These are phyloP conservation scores for Centrapalus pauciflorus DNA, from an alignment of 129 eudicot genomes.

Conservation along the genomic window DNA sequence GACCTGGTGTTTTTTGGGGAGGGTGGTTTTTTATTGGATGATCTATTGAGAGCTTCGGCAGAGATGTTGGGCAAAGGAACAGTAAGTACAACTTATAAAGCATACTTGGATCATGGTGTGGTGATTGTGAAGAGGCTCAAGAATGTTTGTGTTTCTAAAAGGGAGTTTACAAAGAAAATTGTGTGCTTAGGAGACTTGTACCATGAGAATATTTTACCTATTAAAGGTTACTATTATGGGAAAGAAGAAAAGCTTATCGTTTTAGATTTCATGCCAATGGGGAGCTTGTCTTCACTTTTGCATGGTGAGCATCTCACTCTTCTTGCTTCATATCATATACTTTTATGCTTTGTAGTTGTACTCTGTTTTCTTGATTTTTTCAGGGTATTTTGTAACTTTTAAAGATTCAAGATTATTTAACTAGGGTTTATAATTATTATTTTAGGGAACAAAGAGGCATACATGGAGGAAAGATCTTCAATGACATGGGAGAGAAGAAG, in stretches of 20 bases:
- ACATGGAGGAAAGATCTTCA: conserved; percentile 17
- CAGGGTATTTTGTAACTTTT: neutral
- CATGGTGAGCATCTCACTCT: conserved; percentile 42
- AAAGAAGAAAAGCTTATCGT: conserved; percentile 68
- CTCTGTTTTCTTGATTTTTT: neutral
- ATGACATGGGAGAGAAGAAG: conserved; percentile 46
- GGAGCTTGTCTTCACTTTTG: conserved; percentile 51
- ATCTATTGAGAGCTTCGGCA: conserved; percentile 57
- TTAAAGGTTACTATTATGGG: conserved; percentile 50
- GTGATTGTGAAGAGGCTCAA: conserved; percentile 67
- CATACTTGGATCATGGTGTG: conserved; percentile 37
- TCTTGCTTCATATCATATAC: conserved; percentile 8
- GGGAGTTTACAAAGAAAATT: conserved; percentile 43
- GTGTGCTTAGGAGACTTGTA: conserved; percentile 37
- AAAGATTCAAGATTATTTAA: neutral
- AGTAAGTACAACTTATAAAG: conserved; percentile 58
- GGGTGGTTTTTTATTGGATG: conserved; percentile 42
- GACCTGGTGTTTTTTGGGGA: conserved; percentile 45
- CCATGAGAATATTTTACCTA: conserved; percentile 56
- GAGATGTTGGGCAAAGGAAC: conserved; percentile 56
- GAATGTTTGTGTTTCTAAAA: conserved; percentile 41
- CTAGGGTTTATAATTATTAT: neutral
- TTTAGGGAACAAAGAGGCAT: conserved; percentile 25
- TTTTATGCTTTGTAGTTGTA: neutral
- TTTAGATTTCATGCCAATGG: conserved; percentile 43